These are phyloP conservation scores for Coffea eugenioides DNA, from an alignment of 257 asterid species.

Conservation along the genomic window DNA sequence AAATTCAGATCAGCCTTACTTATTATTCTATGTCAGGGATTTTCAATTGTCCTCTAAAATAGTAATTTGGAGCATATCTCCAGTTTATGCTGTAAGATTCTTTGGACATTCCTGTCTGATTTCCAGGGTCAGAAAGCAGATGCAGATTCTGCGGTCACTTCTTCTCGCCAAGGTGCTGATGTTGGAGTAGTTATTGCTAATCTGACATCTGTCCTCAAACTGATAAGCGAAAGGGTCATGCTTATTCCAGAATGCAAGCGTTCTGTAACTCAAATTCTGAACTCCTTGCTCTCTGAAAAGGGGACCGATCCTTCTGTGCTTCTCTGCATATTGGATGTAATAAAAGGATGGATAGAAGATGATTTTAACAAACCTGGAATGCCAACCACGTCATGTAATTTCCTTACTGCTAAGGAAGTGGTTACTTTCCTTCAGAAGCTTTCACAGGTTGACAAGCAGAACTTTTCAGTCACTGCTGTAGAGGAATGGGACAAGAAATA, in stretches of 20 bases:
- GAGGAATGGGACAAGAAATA: slow-evolving; percentile 97
- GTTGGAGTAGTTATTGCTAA: slow-evolving; percentile 78
- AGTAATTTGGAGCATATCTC: not conserved
- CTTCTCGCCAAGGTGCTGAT: slow-evolving; percentile 98
- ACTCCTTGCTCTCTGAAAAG: slow-evolving; percentile 83
- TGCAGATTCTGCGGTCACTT: slow-evolving; percentile 87
- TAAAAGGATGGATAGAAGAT: slow-evolving; percentile 89
- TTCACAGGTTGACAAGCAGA: slow-evolving; percentile 92
- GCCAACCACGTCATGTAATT: slow-evolving; percentile 58
- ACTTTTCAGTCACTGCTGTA: slow-evolving; percentile 51
- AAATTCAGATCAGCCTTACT: not conserved
- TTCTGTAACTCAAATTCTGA: slow-evolving; percentile 74
- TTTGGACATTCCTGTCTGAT: slow-evolving; percentile 1
- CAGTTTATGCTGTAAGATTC: not conserved
- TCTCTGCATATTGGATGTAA: slow-evolving; percentile 80
- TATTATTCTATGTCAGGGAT: not conserved
- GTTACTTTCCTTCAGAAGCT: slow-evolving; percentile 94
- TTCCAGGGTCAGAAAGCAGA: slow-evolving; percentile 87
- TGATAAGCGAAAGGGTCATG: slow-evolving; percentile 87
- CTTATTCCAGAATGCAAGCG: slow-evolving; percentile 88
- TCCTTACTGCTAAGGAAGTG: slow-evolving; percentile 80
- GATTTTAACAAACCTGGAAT: slow-evolving; percentile 80
- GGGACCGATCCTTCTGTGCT: slow-evolving; percentile 92
- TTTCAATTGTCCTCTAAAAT: not conserved
- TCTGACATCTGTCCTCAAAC: slow-evolving; percentile 77